Evolutionary conservation across 2,329 filamentous ascomycete species (phyloP).

Genomic region (Cladosporium colombiae): DNA sequence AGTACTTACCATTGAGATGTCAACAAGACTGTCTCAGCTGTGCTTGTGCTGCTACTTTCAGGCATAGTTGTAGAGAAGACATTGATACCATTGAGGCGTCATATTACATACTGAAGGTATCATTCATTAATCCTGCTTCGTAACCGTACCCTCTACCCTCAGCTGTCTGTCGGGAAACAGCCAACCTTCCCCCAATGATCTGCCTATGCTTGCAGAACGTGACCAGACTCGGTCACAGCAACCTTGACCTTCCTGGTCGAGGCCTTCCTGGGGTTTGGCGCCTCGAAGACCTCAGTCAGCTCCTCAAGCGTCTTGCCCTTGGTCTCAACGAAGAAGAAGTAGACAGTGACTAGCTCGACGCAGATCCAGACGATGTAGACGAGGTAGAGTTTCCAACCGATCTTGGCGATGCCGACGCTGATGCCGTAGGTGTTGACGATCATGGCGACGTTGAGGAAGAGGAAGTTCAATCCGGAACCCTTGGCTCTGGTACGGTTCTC

Average conservation of each 20-base stretch:
- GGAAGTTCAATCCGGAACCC: slow-evolving; percentile 36
- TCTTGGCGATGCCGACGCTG: slow-evolving; percentile 29
- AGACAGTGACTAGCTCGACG: slow-evolving; percentile 32
- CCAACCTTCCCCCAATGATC: neutral
- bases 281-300: slow-evolving; percentile 66
- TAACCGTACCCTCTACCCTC: neutral
- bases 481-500: slow-evolving; percentile 44
- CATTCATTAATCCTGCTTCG: neutral
- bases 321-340: slow-evolving; percentile 44
- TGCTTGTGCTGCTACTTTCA: neutral
- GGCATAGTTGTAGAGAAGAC: neutral
- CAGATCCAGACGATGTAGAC: slow-evolving; percentile 36
- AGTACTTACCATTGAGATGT: neutral
- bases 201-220: slow-evolving; percentile 24
- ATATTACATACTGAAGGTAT: neutral
- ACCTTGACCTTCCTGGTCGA: slow-evolving; percentile 34
- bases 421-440: slow-evolving; percentile 41
- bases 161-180: neutral
- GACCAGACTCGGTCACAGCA: slow-evolving; percentile 29
- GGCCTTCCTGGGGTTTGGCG: slow-evolving; percentile 33
- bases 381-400: slow-evolving; percentile 32
- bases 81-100: neutral
- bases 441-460: slow-evolving; percentile 48
- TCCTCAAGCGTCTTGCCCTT: slow-evolving; percentile 70
- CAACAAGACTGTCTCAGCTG: neutral